These are phyloP conservation scores for Populus davidiana DNA, from an alignment of 345 rosid genomes.

Conservation along the genomic window DNA sequence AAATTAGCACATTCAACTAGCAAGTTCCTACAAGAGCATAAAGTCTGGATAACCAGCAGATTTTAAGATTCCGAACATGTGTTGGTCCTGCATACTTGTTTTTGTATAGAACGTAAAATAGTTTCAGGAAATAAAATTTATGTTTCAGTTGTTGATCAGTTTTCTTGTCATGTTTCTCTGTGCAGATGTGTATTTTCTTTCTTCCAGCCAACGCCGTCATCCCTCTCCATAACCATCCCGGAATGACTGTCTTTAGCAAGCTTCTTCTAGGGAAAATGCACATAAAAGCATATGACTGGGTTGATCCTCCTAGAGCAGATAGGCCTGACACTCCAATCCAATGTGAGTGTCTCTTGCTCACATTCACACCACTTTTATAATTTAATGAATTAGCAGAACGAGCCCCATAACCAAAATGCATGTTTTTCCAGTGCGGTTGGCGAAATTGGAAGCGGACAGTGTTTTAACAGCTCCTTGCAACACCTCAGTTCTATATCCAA, in stretches of 20 bases:
- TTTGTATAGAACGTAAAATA: neutral
- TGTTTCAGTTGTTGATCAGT: neutral
- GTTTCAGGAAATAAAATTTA: neutral
- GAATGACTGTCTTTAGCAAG: conserved; percentile 72
- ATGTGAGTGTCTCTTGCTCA: conserved; percentile 25
- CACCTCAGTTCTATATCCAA: conserved; percentile 64
- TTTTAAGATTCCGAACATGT: neutral
- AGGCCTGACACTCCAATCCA: conserved; percentile 16
- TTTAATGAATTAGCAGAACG: neutral
- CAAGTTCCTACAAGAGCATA: neutral
- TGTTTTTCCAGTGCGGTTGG: conserved; percentile 47
- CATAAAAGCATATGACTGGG: conserved; percentile 67
- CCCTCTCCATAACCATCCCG: conserved; percentile 81
- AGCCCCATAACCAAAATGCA: neutral
- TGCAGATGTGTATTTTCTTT: conserved; percentile 64
- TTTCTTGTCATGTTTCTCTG: neutral
- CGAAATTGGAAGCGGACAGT: conserved; percentile 31
- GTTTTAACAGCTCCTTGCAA: conserved; percentile 54
- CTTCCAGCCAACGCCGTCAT: conserved; percentile 60
- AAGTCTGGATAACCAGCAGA: neutral
- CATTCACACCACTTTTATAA: neutral
- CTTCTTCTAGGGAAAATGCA: conserved; percentile 64
- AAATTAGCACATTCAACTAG: neutral
- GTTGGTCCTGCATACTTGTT: neutral
- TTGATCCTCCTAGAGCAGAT: conserved; percentile 21